Percentiles rank a stretch among this genome's conserved stretches.
Conservation (phyloP, 371 early-diverging fungal species). For the Mortierella polycephala region DNA sequence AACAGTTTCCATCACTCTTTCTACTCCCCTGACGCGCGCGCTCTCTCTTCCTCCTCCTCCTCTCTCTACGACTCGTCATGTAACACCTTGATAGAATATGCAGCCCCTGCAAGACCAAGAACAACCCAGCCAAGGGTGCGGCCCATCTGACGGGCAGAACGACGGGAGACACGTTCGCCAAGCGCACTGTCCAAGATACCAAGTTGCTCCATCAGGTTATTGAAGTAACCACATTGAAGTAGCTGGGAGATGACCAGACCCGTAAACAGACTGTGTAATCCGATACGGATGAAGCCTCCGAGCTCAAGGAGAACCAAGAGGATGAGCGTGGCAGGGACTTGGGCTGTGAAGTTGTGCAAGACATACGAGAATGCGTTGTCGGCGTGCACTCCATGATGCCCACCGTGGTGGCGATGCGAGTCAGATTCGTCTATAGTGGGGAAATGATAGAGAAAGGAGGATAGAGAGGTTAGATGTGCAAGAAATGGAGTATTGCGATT, state of each 20-base stretch:
- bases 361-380: conserved; percentile 21
- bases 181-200: conserved; percentile 19
- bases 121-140: conserved; percentile 20
- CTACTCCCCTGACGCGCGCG: not conserved
- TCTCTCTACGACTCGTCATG: conserved; percentile 13
- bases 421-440: not conserved
- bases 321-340: conserved; percentile 21
- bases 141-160: conserved; percentile 23
- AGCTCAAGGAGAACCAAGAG: conserved; percentile 23
- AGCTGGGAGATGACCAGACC: conserved; percentile 31
- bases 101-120: conserved; percentile 23
- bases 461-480: not conserved
- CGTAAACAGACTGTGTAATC: conserved; percentile 29
- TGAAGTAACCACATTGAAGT: conserved; percentile 14
- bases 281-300: conserved; percentile 22
- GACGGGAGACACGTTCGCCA: conserved; percentile 2
- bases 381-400: not conserved
- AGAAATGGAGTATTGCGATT: not conserved
- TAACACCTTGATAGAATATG: conserved; percentile 33
- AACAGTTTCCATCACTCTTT: too few species aligned
- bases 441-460: not conserved
- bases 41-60: not conserved
- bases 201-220: conserved; percentile 22
- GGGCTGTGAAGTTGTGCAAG: conserved; percentile 21
- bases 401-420: not conserved